These are phyloP conservation scores for Adansonia digitata DNA, from an alignment of 345 rosid genomes.

Conservation along the genomic window DNA sequence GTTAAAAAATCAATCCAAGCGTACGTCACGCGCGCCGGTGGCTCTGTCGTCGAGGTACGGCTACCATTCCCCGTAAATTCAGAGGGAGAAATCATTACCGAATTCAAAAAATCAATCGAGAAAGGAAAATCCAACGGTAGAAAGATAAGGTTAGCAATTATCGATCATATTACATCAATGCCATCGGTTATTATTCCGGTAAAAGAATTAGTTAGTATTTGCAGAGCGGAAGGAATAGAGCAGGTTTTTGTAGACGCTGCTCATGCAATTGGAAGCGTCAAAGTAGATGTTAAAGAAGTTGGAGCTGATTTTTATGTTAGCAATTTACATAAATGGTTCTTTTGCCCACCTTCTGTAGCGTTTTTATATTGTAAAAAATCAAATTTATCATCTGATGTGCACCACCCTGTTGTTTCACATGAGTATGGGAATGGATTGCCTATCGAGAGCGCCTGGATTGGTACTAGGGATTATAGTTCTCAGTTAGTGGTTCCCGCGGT, in stretches of 20 bases:
- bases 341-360: slow-evolving; percentile 71
- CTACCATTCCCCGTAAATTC: slow-evolving; percentile 65
- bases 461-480: slow-evolving; percentile 72
- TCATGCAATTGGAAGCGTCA: slow-evolving; percentile 68
- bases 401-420: slow-evolving; percentile 75
- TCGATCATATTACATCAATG: slow-evolving; percentile 75
- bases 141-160: slow-evolving; percentile 62
- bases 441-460: slow-evolving; percentile 69
- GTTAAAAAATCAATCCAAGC: slow-evolving; percentile 69
- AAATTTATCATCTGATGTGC: slow-evolving; percentile 31
- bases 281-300: slow-evolving; percentile 66
- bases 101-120: slow-evolving; percentile 44
- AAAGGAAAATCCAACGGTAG: slow-evolving; percentile 47
- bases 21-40: slow-evolving; percentile 63
- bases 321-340: slow-evolving; percentile 74
- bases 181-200: slow-evolving; percentile 67
- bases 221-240: slow-evolving; percentile 68
- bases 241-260: slow-evolving; percentile 77
- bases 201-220: slow-evolving; percentile 47
- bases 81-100: slow-evolving; percentile 49
- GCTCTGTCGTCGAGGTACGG: slow-evolving; percentile 52
- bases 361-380: slow-evolving; percentile 52
- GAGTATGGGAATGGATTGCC: slow-evolving; percentile 75
- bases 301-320: slow-evolving; percentile 82
- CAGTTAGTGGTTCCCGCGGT: slow-evolving; percentile 67